These are phyloP conservation scores for Rhodotorula sp. DNA, from an alignment of 1,284 basidiomycete genomes.

Conservation along the genomic window DNA sequence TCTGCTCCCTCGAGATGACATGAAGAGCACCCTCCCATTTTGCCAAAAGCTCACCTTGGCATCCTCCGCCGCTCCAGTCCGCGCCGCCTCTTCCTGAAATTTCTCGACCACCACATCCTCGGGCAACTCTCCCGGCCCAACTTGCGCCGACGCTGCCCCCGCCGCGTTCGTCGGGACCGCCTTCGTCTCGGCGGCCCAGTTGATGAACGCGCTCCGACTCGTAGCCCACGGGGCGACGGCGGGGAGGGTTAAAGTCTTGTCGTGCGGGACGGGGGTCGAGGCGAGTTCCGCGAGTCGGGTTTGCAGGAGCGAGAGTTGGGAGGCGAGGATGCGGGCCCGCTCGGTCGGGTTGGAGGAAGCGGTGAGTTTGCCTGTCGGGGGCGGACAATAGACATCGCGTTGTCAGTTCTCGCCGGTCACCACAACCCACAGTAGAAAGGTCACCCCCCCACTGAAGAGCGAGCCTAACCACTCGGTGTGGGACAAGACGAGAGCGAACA, in stretches of 20 bases:
- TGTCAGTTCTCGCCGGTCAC: background rate
- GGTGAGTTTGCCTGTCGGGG: conserved; percentile 10
- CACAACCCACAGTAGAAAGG: no score
- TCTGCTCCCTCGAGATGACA: no score
- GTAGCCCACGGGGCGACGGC: conserved; percentile 21
- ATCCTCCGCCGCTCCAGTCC: conserved; percentile 14
- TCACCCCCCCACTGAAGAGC: background rate
- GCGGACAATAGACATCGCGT: background rate
- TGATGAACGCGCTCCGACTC: conserved; percentile 29
- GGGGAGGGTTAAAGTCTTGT: background rate
- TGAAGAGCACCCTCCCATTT: background rate
- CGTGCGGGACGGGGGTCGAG: conserved; percentile 16
- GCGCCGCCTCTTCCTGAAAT: conserved; percentile 8
- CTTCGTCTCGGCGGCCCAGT: conserved; percentile 36
- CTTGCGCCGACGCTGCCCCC: background rate
- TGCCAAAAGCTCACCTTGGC: conserved; percentile 10
- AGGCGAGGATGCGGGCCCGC: conserved; percentile 13
- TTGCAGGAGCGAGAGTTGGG: conserved; percentile 25
- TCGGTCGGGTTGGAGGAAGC: conserved; percentile 8
- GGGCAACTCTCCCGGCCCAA: background rate
- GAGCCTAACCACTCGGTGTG: background rate
- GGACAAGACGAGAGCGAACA: background rate
- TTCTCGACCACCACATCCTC: conserved; percentile 8
- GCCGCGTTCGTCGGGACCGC: background rate
- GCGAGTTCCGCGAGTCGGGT: conserved; percentile 22